phyloP scores from a whole-genome alignment of 2,329 filamentous ascomycete genomes.

The Rasamsonia emersonii region DNA sequence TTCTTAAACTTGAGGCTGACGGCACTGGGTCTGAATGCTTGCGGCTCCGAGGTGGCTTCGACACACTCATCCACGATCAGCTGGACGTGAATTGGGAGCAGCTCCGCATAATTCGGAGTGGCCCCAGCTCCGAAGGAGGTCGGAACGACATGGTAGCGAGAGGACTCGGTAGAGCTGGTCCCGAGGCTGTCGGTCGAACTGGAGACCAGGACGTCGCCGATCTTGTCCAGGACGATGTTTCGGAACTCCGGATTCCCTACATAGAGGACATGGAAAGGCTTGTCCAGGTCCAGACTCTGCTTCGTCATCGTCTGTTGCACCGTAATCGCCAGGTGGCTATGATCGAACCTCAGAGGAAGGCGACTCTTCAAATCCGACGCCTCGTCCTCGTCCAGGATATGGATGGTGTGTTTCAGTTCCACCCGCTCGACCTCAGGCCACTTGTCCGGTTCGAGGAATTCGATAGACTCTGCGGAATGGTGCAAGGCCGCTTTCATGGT shows the following conservation, averaged over 20 bases:
- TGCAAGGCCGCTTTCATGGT: conserved; percentile 26
- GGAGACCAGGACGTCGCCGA: conserved; percentile 39
- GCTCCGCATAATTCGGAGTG: conserved; percentile 39
- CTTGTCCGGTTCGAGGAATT: conserved; percentile 34
- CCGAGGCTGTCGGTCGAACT: conserved; percentile 25
- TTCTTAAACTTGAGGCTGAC: conserved; percentile 33
- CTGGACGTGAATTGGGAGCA: conserved; percentile 40
- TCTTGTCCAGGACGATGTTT: conserved; percentile 37
- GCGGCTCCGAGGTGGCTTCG: conserved; percentile 20
- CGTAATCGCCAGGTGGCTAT: conserved; percentile 29
- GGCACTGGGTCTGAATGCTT: conserved; percentile 18
- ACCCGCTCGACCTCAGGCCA: conserved; percentile 32
- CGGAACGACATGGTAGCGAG: conserved; percentile 41
- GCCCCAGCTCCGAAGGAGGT: conserved; percentile 38
- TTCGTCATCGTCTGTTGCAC: conserved; percentile 38
- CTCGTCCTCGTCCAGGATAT: conserved; percentile 24
- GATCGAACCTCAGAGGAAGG: conserved; percentile 18
- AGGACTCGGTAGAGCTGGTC: conserved; percentile 30
- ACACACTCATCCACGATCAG: conserved; percentile 41
- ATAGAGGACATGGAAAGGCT: conserved; percentile 38
- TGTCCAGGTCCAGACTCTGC: conserved; percentile 29
- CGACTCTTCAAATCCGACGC: conserved; percentile 19
- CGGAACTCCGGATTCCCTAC: conserved; percentile 31
- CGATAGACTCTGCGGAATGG: conserved; percentile 28
- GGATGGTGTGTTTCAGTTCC: conserved; percentile 35